These are phyloP conservation scores for Boletus eberwhitei DNA, from an alignment of 768 basidiomycete species.

Conservation along the genomic window DNA sequence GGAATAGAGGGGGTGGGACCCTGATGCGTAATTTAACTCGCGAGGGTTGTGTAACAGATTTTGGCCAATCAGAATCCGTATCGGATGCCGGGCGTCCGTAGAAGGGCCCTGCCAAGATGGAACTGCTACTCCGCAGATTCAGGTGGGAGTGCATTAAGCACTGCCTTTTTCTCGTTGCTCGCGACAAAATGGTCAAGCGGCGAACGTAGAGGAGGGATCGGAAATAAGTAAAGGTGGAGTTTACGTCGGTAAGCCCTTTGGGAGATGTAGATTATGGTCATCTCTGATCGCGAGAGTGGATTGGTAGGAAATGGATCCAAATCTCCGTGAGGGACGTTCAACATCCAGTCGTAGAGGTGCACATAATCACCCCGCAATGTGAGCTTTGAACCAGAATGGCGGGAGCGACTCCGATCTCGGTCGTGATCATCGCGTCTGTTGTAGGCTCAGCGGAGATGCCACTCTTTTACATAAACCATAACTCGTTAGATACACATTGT, in stretches of 20 bases:
- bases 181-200: neutral
- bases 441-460: neutral
- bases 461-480: neutral
- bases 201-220: neutral
- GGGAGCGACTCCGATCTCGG: neutral
- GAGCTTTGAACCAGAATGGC: neutral
- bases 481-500: neutral
- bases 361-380: neutral
- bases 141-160: neutral
- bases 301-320: neutral
- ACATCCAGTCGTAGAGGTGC: neutral
- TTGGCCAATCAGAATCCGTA: constrained; percentile 5
- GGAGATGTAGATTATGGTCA: neutral
- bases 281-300: neutral
- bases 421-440: constrained; percentile 3
- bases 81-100: neutral
- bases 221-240: constrained; percentile 4
- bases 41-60: neutral
- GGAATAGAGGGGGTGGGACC: neutral
- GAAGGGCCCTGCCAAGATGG: neutral
- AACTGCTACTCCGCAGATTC: neutral
- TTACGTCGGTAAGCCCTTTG: constrained; percentile 6
- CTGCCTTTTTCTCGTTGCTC: neutral
- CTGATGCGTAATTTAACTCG: neutral
- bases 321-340: constrained; percentile 1